Conservation (phyloP, 805 yeast species). For the Hanseniaspora taiwanica region DNA sequence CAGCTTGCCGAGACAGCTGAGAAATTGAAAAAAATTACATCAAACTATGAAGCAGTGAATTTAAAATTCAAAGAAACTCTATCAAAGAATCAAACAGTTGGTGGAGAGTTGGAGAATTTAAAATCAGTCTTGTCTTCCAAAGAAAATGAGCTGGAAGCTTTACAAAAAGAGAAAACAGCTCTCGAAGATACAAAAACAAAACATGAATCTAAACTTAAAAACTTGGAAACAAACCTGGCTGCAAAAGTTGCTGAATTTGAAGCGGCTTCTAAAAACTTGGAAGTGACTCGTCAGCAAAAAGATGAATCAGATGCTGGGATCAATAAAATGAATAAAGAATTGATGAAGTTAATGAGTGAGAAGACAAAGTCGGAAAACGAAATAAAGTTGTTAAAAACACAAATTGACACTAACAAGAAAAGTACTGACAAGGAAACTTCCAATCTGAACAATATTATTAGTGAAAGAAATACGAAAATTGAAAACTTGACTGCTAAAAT, state of each 20-base stretch:
- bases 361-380: conserved; percentile 37
- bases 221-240: conserved; percentile 9
- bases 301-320: conserved; percentile 73
- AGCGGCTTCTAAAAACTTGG: conserved; percentile 16
- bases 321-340: conserved; percentile 79
- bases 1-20: conserved; percentile 13
- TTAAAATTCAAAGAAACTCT: no score
- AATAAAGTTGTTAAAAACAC: conserved; percentile 31
- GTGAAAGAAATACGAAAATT: conserved; percentile 8
- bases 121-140: conserved; percentile 3
- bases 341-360: conserved; percentile 49
- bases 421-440: conserved; percentile 14
- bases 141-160: conserved; percentile 10
- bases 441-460: conserved; percentile 8
- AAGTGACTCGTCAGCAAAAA: conserved; percentile 26
- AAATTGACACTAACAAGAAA: conserved; percentile 24
- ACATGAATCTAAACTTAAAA: conserved; percentile 25
- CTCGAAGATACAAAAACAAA: conserved; percentile 20
- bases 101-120: conserved; percentile 12
- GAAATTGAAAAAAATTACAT: conserved; percentile 8
- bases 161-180: conserved; percentile 13
- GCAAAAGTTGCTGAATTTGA: conserved; percentile 11
- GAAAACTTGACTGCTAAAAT: conserved; percentile 7
- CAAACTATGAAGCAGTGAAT: no score
- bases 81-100: conserved; percentile 8